phyloP scores from a whole-genome alignment of 1,139 yeast genomes.

The Sugiyamaella grinbergsii region DNA sequence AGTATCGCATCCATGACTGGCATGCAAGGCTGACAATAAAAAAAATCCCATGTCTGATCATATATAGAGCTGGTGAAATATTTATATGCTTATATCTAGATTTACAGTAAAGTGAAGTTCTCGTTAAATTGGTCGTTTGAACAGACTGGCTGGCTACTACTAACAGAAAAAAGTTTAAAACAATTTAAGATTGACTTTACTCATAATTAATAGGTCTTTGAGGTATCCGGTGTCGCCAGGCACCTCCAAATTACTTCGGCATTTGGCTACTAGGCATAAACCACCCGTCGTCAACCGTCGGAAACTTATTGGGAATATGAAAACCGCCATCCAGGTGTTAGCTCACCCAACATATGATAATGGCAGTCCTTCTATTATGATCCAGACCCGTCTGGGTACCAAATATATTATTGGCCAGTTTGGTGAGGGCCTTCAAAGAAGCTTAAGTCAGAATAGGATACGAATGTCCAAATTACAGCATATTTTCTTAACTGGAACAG shows the following conservation, averaged over 20 bases:
- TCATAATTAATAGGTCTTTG: slow-evolving; percentile 8
- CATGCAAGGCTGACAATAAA: slow-evolving; percentile 8
- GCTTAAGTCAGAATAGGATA: slow-evolving; percentile 48
- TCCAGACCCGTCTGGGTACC: slow-evolving; percentile 54
- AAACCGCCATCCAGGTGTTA: slow-evolving; percentile 34
- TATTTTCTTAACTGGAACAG: slow-evolving; percentile 72
- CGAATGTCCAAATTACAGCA: slow-evolving; percentile 52
- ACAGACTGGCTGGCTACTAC: too few relatives aligned
- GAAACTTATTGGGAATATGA: slow-evolving; percentile 27
- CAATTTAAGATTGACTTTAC: too few relatives aligned
- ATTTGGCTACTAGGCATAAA: slow-evolving; percentile 1
- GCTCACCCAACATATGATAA: slow-evolving; percentile 62
- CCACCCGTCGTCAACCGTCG: not conserved
- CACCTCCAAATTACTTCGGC: slow-evolving; percentile 8
- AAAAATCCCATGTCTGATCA: not conserved
- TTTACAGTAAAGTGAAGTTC: not conserved
- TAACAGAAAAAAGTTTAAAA: too few relatives aligned
- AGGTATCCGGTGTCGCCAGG: slow-evolving; percentile 13
- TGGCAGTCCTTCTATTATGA: slow-evolving; percentile 58
- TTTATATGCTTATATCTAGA: too few relatives aligned
- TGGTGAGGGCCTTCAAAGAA: slow-evolving; percentile 85
- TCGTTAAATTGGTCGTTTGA: not conserved
- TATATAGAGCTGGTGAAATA: not conserved
- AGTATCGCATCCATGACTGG: too few relatives aligned
- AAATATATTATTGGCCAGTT: slow-evolving; percentile 76